A percentile compares a stretch with the other conserved stretches of the same genome.
Conservation (phyloP, 202 grass and related monocot genomes). For the Eragrostis tef region DNA sequence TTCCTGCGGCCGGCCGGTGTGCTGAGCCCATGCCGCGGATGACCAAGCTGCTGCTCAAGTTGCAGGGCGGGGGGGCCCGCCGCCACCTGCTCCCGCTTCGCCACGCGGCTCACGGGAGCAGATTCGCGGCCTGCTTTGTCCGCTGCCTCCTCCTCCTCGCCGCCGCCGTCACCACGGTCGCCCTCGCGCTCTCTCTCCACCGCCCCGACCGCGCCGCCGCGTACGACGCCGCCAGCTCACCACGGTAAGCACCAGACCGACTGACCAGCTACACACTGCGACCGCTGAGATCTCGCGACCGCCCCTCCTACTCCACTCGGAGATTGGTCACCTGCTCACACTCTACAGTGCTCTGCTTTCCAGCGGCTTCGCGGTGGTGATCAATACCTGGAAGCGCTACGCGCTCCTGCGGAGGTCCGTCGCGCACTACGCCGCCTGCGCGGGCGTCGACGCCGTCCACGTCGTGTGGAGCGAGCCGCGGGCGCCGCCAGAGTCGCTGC, state of each 20-base stretch:
- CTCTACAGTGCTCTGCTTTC: background rate
- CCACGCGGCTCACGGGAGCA: slow-evolving; percentile 23
- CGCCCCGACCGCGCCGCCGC: background rate
- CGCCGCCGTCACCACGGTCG: slow-evolving; percentile 44
- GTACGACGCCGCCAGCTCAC: background rate
- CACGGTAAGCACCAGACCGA: slow-evolving; percentile 35
- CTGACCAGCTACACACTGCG: no score
- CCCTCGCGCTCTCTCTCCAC: slow-evolving; percentile 35
- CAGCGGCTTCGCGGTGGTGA: slow-evolving; percentile 68
- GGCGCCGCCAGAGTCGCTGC: slow-evolving; percentile 57
- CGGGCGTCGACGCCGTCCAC: slow-evolving; percentile 64
- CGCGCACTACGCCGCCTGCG: slow-evolving; percentile 72
- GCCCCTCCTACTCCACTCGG: background rate
- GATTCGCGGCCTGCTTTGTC: slow-evolving; percentile 43
- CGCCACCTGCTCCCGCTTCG: slow-evolving; percentile 32
- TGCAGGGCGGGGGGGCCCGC: slow-evolving; percentile 28
- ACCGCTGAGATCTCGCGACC: no score
- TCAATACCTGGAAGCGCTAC: slow-evolving; percentile 90
- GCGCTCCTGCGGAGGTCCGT: slow-evolving; percentile 65
- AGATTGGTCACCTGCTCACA: background rate
- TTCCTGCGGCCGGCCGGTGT: background rate
- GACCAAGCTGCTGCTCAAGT: slow-evolving; percentile 48
- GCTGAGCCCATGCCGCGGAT: background rate
- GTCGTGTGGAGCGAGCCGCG: slow-evolving; percentile 89
- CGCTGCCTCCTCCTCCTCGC: slow-evolving; percentile 51